Percentiles rank a stretch among this genome's conserved stretches.
Evolutionary conservation across 192 early-diverging fungal species (phyloP).

Genomic region (Diversispora eburnea): DNA sequence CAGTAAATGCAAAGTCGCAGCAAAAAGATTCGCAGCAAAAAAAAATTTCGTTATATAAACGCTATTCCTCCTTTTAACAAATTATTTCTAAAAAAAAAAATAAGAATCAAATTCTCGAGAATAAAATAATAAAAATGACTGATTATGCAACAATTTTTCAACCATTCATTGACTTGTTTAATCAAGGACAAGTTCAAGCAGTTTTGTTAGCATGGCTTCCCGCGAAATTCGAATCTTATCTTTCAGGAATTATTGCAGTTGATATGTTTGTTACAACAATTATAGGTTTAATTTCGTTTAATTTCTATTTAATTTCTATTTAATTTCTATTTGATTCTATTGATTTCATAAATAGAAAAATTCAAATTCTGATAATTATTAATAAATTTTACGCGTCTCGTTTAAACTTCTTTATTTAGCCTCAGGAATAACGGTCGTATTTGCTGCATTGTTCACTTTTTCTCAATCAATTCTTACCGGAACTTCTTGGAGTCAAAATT

Average conservation of each 20-base stretch:
- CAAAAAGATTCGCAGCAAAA: too few species aligned
- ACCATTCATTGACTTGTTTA: constrained; percentile 22
- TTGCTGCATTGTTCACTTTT: neutral
- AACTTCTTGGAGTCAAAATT: neutral
- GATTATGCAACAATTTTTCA: constrained; percentile 14
- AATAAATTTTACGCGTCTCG: too few species aligned
- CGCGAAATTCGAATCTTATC: neutral
- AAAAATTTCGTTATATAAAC: too few species aligned
- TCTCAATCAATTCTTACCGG: neutral
- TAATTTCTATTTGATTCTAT: too few species aligned
- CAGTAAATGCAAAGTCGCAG: too few species aligned
- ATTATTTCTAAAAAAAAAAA: too few species aligned
- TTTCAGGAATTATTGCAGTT: constrained; percentile 25
- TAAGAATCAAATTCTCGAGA: too few species aligned
- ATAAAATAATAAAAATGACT: constrained; percentile 1
- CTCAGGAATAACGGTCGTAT: neutral
- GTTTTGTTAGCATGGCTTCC: constrained; percentile 28
- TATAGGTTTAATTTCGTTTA: neutral
- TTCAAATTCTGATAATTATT: too few species aligned
- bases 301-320: too few species aligned
- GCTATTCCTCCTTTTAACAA: too few species aligned
- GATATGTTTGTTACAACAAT: constrained; percentile 23
- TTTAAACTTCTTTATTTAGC: neutral
- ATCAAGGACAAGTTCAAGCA: constrained; percentile 16
- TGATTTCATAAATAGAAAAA: too few species aligned